Base-by-base conservation (phyloP, 805 yeast species). In the Cyberlindnera amylophila region DNA sequence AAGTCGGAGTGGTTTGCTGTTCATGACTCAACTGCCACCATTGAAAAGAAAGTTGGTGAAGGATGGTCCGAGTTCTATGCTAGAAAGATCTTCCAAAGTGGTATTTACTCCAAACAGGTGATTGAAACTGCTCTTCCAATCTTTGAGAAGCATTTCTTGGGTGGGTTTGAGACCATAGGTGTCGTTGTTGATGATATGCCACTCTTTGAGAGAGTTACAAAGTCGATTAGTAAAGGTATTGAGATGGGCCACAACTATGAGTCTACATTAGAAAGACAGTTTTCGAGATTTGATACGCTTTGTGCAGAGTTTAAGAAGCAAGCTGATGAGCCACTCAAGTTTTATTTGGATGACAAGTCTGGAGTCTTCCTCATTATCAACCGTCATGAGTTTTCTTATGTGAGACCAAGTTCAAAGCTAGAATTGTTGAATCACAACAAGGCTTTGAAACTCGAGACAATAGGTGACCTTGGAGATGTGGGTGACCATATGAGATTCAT, bases 261-360 rank as follows among this genome's bases (percentile, higher is more conserved):
- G 18, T 45, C 62, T 6, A 66, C 66, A 31, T 47, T 71, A n/a
- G 61, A 64, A 36, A 71, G 71, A 24, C 81, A 81, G 52, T 81
- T 95, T 85, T 67, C 74, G 27, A 78, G 82, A 46, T 74, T 90
- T 44, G 82, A 80, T 44, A 71, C 86, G 2, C 67, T 89, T 19
- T 82, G 95, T 57, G 76, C 74, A 42, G 96, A 89, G 54, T 69
- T 85, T 40, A 74, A 73, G 45, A 82, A 75, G 45, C 71, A 72
- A 36, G 69, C 79, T 15, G 71, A 73, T 44, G 93, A 86, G 53
- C 71, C 82, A 0, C 67, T 86, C 30, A 65, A 79, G 1, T 54
- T 84, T 1, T 62, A 63, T n/a, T 51, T 67, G 18, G 71, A 66
- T 32, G 57, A 62, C 2, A 61, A 56, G 14, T 32, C 60, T 46